These are phyloP conservation scores for Lachnellula arida DNA, from an alignment of 2,329 filamentous ascomycete species.

Conservation along the genomic window DNA sequence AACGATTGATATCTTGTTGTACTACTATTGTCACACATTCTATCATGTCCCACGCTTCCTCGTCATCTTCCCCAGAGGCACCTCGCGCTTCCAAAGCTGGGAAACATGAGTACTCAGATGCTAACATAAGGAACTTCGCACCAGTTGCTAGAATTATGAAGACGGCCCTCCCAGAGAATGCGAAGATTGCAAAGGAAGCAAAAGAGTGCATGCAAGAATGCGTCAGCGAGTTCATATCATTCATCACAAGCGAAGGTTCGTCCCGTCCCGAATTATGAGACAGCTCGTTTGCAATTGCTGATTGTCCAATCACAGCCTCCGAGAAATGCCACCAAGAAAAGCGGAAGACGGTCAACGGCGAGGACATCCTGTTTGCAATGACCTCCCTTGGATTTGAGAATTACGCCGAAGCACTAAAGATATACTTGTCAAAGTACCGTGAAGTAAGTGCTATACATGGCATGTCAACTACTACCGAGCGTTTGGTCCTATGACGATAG, in stretches of 20 bases:
- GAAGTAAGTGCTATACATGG: conserved; percentile 63
- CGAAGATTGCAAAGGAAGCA: conserved; percentile 97
- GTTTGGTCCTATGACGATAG: conserved; percentile 3
- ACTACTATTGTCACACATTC: conserved; percentile 27
- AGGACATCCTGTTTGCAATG: conserved; percentile 99
- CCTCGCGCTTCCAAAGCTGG: conserved; percentile 40
- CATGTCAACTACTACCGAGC: conserved; percentile 2
- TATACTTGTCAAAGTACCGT: conserved; percentile 94
- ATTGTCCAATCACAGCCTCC: conserved; percentile 59
- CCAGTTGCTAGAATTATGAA: conserved; percentile 99
- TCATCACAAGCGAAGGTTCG: conserved; percentile 98
- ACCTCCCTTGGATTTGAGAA: conserved; percentile 98
- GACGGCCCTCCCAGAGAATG: conserved; percentile 91
- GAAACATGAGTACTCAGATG: conserved; percentile 51
- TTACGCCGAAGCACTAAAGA: conserved; percentile 95
- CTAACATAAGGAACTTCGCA: conserved; percentile 92
- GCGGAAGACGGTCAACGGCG: conserved; percentile 97
- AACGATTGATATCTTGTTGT: conserved; percentile 28
- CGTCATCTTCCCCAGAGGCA: conserved; percentile 45
- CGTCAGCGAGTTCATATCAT: conserved; percentile 99
- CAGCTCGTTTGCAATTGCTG: conserved; percentile 13
- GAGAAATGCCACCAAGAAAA: conserved; percentile 99
- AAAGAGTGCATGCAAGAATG: conserved; percentile 99
- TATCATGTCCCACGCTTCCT: conserved; percentile 57
- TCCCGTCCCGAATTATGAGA: conserved; percentile 19